Evolutionary conservation across 768 basidiomycete genomes (phyloP).

Genomic region (Termitomyces sp.): DNA sequence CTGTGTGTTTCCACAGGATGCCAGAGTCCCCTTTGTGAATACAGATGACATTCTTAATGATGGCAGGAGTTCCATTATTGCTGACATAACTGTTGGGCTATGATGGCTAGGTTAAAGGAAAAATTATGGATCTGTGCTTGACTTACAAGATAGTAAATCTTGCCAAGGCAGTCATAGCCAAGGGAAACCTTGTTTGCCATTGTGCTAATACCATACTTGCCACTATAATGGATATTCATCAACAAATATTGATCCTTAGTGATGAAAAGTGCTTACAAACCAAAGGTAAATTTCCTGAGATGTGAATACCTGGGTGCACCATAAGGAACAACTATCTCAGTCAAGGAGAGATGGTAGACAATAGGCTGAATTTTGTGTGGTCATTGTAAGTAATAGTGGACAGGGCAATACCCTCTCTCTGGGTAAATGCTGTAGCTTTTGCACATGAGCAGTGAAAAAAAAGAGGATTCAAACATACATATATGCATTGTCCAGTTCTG

Average conservation of each 20-base stretch:
- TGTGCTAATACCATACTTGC: slow-evolving; percentile 91
- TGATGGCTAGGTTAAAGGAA: not conserved
- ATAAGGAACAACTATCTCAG: slow-evolving; percentile 94
- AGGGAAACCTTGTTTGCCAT: slow-evolving; percentile 88
- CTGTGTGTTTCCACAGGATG: slow-evolving; percentile 87
- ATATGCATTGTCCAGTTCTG: slow-evolving; percentile 97
- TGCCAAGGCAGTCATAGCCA: slow-evolving; percentile 85
- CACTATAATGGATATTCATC: slow-evolving; percentile 29
- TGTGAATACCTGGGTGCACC: slow-evolving; percentile 83
- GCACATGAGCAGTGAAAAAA: not conserved
- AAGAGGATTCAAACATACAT: slow-evolving; percentile 32
- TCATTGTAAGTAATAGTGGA: slow-evolving; percentile 93
- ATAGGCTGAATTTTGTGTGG: slow-evolving; percentile 77
- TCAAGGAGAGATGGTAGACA: slow-evolving; percentile 77
- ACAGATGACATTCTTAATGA: too few species aligned
- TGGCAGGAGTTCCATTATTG: slow-evolving; percentile 66
- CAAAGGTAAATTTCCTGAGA: slow-evolving; percentile 86
- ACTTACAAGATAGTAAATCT: slow-evolving; percentile 77
- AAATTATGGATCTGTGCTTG: not conserved
- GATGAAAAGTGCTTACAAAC: slow-evolving; percentile 42
- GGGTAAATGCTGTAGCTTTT: slow-evolving; percentile 49
- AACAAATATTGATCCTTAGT: not conserved
- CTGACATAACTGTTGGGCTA: slow-evolving; percentile 69
- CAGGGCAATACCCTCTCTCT: too few species aligned
- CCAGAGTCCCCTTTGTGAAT: slow-evolving; percentile 92